Evolutionary conservation across 1,284 basidiomycete species (phyloP).

Genomic region (Polyporus tsugae): DNA sequence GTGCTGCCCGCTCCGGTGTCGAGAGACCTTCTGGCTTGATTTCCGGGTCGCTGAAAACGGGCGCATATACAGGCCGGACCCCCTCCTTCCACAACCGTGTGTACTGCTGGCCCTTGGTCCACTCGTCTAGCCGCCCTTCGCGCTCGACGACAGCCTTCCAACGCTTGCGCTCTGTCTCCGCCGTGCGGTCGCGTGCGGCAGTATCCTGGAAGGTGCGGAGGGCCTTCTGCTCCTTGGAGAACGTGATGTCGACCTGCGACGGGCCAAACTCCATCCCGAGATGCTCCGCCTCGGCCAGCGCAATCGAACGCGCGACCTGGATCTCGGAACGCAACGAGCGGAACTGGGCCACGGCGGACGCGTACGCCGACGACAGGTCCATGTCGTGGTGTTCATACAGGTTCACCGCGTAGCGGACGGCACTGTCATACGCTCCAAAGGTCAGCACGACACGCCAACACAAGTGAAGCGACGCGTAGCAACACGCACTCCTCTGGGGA

Average conservation of each 20-base stretch:
- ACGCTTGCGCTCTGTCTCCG: conserved; percentile 71
- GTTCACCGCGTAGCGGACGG: conserved; percentile 82
- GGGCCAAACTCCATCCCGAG: conserved; percentile 78
- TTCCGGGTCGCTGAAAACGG: conserved; percentile 28
- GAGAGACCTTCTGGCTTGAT: conserved; percentile 30
- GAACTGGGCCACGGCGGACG: conserved; percentile 84
- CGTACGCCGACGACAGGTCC: conserved; percentile 85
- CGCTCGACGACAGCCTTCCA: conserved; percentile 75
- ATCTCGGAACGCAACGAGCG: conserved; percentile 86
- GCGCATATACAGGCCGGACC: conserved; percentile 65
- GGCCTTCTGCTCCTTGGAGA: conserved; percentile 68
- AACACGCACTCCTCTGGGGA: conserved; percentile 87
- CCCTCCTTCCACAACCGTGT: conserved; percentile 75
- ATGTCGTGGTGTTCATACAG: conserved; percentile 73
- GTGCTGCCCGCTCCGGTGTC: conserved; percentile 20
- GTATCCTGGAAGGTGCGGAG: conserved; percentile 66
- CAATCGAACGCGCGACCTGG: conserved; percentile 80
- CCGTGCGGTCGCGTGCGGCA: conserved; percentile 64
- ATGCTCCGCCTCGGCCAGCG: conserved; percentile 82
- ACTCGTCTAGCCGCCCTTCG: conserved; percentile 53
- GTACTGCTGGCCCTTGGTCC: conserved; percentile 77
- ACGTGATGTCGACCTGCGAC: conserved; percentile 67
- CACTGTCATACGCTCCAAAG: conserved; percentile 54
- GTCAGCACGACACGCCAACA: conserved; percentile 23
- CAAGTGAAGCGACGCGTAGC: conserved; percentile 1